These are phyloP conservation scores for Wilhelminamyces savonicus DNA, from an alignment of 805 yeast species.

Conservation along the genomic window DNA sequence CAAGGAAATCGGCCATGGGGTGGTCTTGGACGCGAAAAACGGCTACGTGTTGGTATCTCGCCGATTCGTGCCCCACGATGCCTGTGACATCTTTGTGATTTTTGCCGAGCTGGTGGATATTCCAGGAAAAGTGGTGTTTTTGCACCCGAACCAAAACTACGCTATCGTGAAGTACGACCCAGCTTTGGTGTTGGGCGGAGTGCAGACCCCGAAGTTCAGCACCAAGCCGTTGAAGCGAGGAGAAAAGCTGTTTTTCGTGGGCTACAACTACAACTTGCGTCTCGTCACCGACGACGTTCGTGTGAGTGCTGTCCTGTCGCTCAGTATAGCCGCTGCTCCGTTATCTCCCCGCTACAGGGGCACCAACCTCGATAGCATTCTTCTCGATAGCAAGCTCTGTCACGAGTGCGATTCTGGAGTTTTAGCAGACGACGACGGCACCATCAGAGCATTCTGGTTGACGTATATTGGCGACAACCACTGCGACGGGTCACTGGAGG, in stretches of 20 bases:
- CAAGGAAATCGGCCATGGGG: constrained; percentile 62
- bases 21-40: constrained; percentile 70
- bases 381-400: constrained; percentile 66
- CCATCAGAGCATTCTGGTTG: constrained; percentile 80
- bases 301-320: constrained; percentile 69
- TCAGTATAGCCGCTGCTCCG: constrained; percentile 64
- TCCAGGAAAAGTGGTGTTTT: constrained; percentile 73
- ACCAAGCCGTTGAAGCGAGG: constrained; percentile 60
- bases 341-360: constrained; percentile 79
- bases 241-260: constrained; percentile 71
- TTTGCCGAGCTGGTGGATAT: constrained; percentile 82
- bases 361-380: constrained; percentile 70
- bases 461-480: constrained; percentile 73
- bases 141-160: constrained; percentile 85
- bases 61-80: constrained; percentile 74
- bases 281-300: constrained; percentile 68
- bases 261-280: constrained; percentile 66
- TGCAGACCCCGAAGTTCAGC: constrained; percentile 61
- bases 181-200: constrained; percentile 59
- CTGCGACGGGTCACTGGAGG: constrained; percentile 46
- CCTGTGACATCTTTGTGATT: constrained; percentile 67
- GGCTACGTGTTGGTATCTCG: constrained; percentile 81
- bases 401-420: constrained; percentile 78
- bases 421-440: constrained; percentile 69
- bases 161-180: constrained; percentile 84